phyloP scores from a whole-genome alignment of 2,329 filamentous ascomycete genomes.

The Bipolaris victoriae region DNA sequence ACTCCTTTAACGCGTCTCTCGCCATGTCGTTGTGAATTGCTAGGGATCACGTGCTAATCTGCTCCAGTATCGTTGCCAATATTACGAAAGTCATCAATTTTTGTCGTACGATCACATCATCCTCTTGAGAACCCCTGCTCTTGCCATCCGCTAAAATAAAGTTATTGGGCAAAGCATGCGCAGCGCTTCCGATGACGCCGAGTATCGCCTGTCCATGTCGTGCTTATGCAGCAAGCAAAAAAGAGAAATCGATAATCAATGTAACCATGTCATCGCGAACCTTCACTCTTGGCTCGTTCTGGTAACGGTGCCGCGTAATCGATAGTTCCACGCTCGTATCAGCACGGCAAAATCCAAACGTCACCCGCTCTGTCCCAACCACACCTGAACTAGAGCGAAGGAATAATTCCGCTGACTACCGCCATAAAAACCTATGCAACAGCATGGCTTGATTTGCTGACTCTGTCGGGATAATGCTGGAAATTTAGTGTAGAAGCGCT shows the following conservation, averaged over 20 bases:
- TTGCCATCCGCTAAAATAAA: neutral
- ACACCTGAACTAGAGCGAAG: neutral
- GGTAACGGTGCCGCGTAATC: slow-evolving; percentile 9
- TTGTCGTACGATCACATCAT: neutral
- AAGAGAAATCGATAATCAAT: slow-evolving; percentile 3
- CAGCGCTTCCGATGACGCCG: neutral
- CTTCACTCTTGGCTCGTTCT: neutral
- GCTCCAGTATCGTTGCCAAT: too few relatives aligned
- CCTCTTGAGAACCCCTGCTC: neutral
- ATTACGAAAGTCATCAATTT: neutral
- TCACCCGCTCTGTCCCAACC: neutral
- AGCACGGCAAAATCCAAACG: neutral
- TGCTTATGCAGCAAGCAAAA: slow-evolving; percentile 5
- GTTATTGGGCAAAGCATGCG: neutral
- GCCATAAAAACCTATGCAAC: neutral
- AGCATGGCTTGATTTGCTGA: neutral
- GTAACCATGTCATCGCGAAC: slow-evolving; percentile 7
- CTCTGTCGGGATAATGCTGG: neutral
- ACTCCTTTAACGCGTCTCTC: slow-evolving; percentile 10
- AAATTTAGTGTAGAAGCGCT: too few relatives aligned
- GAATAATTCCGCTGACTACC: neutral
- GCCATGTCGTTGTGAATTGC: neutral
- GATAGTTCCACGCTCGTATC: slow-evolving; percentile 17
- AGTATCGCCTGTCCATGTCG: neutral
- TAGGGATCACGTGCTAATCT: too few relatives aligned